These are phyloP conservation scores for Pyrenochaeta sp. DNA, from an alignment of 2,329 filamentous ascomycete genomes.

Conservation along the genomic window DNA sequence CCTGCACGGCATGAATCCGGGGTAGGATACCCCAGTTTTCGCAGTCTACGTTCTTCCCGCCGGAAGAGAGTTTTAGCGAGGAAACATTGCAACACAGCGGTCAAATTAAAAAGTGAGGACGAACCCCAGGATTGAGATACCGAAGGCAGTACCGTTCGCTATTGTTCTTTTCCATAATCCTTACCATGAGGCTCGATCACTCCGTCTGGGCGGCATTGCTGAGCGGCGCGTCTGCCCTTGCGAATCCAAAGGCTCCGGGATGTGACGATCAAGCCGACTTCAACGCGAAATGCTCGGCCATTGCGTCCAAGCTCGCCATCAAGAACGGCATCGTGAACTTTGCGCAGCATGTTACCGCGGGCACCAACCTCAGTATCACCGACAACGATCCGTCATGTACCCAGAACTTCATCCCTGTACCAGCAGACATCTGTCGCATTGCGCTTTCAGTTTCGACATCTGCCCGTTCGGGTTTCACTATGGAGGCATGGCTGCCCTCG, in stretches of 20 bases:
- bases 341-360: slow-evolving; percentile 48
- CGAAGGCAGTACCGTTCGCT: no score
- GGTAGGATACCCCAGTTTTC: no score
- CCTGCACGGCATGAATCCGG: no score
- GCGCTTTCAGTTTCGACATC: slow-evolving; percentile 51
- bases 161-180: background rate
- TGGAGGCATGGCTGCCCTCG: slow-evolving; percentile 56
- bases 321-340: slow-evolving; percentile 47
- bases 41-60: no score
- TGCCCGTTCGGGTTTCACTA: slow-evolving; percentile 49
- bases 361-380: slow-evolving; percentile 50
- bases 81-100: no score
- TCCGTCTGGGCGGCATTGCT: slow-evolving; percentile 18
- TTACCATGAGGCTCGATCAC: slow-evolving; percentile 28
- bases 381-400: slow-evolving; percentile 52
- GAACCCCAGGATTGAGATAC: background rate
- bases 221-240: slow-evolving; percentile 12
- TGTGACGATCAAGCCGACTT: slow-evolving; percentile 18
- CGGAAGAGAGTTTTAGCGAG: no score
- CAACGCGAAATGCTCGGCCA: slow-evolving; percentile 29
- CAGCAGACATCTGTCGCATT: slow-evolving; percentile 52
- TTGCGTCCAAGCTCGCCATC: slow-evolving; percentile 41
- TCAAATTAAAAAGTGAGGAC: slow-evolving; percentile 1
- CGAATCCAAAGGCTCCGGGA: slow-evolving; percentile 4
- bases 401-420: slow-evolving; percentile 34